Conservation (phyloP, 352 stramenopile genomes). For the Globisporangium rhizosaccharum region DNA sequence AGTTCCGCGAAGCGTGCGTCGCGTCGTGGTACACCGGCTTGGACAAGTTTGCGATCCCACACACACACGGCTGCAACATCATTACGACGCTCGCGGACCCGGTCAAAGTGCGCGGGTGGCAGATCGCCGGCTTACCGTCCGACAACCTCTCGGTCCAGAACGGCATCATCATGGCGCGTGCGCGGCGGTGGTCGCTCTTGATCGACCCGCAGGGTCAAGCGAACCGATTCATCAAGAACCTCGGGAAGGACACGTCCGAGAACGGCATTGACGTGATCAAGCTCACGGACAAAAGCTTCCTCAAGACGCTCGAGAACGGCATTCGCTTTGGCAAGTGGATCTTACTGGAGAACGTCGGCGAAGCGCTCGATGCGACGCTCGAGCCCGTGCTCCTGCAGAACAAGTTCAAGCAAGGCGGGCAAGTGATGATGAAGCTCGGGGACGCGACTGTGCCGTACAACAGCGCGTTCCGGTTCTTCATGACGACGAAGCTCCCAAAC, state of each 20-base stretch:
- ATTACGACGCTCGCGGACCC: constrained; percentile 88
- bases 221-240: constrained; percentile 92
- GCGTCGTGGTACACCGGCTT: constrained; percentile 81
- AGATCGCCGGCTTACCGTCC: constrained; percentile 87
- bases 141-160: constrained; percentile 92
- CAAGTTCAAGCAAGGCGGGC: constrained; percentile 91
- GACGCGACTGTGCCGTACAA: constrained; percentile 92
- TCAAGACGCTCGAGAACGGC: constrained; percentile 88
- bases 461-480: constrained; percentile 87
- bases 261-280: constrained; percentile 86
- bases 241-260: constrained; percentile 81
- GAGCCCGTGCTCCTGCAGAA: constrained; percentile 89
- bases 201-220: constrained; percentile 92
- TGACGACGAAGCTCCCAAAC: constrained; percentile 92
- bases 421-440: constrained; percentile 92
- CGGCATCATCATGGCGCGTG: constrained; percentile 90
- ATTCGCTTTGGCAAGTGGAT: constrained; percentile 92
- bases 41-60: constrained; percentile 61
- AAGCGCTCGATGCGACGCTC: constrained; percentile 85
- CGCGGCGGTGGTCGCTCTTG: constrained; percentile 85
- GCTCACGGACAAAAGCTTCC: constrained; percentile 72
- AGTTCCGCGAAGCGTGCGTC: constrained; percentile 87
- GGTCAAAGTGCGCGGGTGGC: constrained; percentile 87
- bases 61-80: constrained; percentile 82
- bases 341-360: constrained; percentile 85